A percentile compares a stretch with the other conserved stretches of the same genome.
These are phyloP conservation scores for Paraglomus occultum DNA, from an alignment of 192 early-diverging fungal species.

Conservation along the genomic window DNA sequence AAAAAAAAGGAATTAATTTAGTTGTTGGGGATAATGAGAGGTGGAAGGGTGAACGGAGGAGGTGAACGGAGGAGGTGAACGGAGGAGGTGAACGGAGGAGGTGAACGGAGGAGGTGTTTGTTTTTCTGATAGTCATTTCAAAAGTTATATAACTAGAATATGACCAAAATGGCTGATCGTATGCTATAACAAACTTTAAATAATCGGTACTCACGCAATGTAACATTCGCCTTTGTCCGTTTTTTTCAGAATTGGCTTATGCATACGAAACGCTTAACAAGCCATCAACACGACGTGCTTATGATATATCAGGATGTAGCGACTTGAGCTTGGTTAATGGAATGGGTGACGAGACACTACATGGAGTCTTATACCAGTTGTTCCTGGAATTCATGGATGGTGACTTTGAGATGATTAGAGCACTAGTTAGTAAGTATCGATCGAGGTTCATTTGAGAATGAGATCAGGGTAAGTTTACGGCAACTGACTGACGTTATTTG, in stretches of 20 bases:
- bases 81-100: not conserved
- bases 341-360: conserved; percentile 48
- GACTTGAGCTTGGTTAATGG: conserved; percentile 34
- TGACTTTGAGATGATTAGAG: conserved; percentile 56
- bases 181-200: too few species aligned
- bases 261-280: conserved; percentile 58
- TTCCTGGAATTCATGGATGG: conserved; percentile 62
- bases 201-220: too few species aligned
- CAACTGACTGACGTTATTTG: not conserved
- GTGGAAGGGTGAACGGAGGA: not conserved
- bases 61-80: not conserved
- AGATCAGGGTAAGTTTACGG: not conserved
- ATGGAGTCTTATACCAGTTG: conserved; percentile 51
- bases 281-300: conserved; percentile 50
- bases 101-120: not conserved
- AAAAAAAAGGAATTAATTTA: too few species aligned
- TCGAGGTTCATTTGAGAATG: not conserved
- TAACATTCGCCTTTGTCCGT: not conserved
- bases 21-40: not conserved
- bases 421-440: conserved; percentile 54
- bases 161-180: not conserved
- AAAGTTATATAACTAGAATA: not conserved
- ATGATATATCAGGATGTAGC: conserved; percentile 47
- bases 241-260: conserved; percentile 44
- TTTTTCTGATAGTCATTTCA: not conserved